Evolutionary conservation across 2,329 filamentous ascomycete species (phyloP), one percentile per base, ranked within the genome.

Genomic region (Botrytis hyacinthi): DNA sequence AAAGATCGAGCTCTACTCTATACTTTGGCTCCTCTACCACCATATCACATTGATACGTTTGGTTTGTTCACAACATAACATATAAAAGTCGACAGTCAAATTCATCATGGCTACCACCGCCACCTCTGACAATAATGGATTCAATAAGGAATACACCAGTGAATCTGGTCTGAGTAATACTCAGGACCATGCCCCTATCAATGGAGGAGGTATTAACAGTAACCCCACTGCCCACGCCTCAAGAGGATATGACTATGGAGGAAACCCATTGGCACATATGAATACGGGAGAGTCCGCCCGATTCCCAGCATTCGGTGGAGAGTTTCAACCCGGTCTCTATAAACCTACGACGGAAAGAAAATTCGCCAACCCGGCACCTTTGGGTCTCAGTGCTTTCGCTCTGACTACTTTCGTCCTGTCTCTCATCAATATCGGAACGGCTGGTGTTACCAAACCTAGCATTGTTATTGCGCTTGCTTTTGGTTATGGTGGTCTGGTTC

Each of bases 401-500:
- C 82, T 90, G 76, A 90, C 88, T 66, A 90, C 88, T 32, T 90
- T 90, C 81, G 84, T 90, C 54, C 83, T 91, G 74, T 87, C 86
- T 63, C 81, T 85, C 73, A 84, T 90, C 82, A 90, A 90, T 80
- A 82, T 89, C 80, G 82, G 84, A 29, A 82, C 86, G 6, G 82
- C 83, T 6, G 82, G 83, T 71, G 81, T 89, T 46, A 78, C 79
- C 0, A 78, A 78, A 37, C 86, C 87, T 3, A 88, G 85, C 77
- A 84, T 90, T 48, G 86, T 90, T 57, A 82, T 90, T 61, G 85
- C 84, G 26, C 80, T 86, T 32, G 88, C 88, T 12, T 88, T 87
- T 78, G 89, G 84, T 71, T 91, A 92, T 80, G 90, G 90, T 80
- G 90, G 90, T 73, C 83, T 91, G 12, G 86, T 91, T n/a, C 90